Base-by-base conservation (phyloP, 441 rosid species). In the Geranium incanum region DNA sequence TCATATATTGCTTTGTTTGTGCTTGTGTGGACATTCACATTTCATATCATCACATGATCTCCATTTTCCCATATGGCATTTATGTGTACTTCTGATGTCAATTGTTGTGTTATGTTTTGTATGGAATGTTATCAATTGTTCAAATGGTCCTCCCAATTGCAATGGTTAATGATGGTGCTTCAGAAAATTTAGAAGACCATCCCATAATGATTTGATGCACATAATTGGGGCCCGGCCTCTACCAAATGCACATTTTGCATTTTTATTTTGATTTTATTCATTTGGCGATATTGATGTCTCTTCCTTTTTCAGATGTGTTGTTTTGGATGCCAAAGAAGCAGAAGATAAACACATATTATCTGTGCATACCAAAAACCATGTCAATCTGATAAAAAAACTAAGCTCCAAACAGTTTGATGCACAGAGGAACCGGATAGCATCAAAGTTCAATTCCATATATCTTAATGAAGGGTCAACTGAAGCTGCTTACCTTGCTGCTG, bases 401-500 rank as follows among this genome's bases (percentile, higher is more conserved):
- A 92, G 99, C 80, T 84, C 87, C 67, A 84, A 84, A 66, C 21
- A 79, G 75, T 89, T 71, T 69, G 84, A 85, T 81, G 82, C 80
- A 1, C 76, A 67, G 69, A 82, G 97, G 72, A 62, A 83, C 41
- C 80, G 67, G 67, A 83, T 87, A 19, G 96, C 96, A 18, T 81
- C 88, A 2, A 80, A 77, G 57, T 74, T 86, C 11, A 84, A 87
- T 81, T 95, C 98, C 0, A 88, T 92, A 23, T 92, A 95, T 77
- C 81, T 95, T 0, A 95, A 92, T 79, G 80, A 84, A 76, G 88
- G 96, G 55, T 92, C 99, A 41, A 88, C 98, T 0, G 92, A 92
- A 80, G 81, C 97, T 55, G 96, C 98, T 21, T 88, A 83, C 72
- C 88, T 89, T 18, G 90, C 97, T 70, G 99, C 92, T 72, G 98